phyloP scores from a whole-genome alignment of 1,139 yeast species.

The Candida labiduridarum region DNA sequence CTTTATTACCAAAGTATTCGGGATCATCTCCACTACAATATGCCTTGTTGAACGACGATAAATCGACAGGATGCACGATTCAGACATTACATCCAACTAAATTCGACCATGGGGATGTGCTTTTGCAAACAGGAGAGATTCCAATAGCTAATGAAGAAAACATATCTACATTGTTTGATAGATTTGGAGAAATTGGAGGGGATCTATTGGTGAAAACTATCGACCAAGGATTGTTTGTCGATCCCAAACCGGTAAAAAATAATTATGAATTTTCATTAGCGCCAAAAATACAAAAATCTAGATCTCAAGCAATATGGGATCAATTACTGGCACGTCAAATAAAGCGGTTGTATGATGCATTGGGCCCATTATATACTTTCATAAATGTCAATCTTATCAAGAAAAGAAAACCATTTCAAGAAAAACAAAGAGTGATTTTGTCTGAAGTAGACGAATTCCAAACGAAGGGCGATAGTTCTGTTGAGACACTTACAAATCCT shows the following conservation, averaged over 20 bases:
- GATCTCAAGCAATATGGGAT: slow-evolving; percentile 50
- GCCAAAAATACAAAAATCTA: slow-evolving; percentile 48
- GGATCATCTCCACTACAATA: slow-evolving; percentile 93
- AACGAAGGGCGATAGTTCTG: neutral
- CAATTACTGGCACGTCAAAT: slow-evolving; percentile 39
- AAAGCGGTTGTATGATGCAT: slow-evolving; percentile 48
- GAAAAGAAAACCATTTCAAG: slow-evolving; percentile 29
- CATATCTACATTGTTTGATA: slow-evolving; percentile 40
- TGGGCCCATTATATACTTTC: slow-evolving; percentile 62
- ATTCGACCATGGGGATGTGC: slow-evolving; percentile 78
- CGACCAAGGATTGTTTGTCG: slow-evolving; percentile 23
- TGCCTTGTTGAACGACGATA: slow-evolving; percentile 67
- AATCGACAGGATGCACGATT: slow-evolving; percentile 77
- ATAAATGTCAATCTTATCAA: slow-evolving; percentile 33
- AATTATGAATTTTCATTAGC: slow-evolving; percentile 56
- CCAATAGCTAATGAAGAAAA: slow-evolving; percentile 44
- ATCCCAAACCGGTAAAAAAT: slow-evolving; percentile 6
- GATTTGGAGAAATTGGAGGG: slow-evolving; percentile 64
- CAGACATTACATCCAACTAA: slow-evolving; percentile 88
- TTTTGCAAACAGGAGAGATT: slow-evolving; percentile 57
- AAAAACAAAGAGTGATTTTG: slow-evolving; percentile 50
- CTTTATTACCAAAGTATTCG: slow-evolving; percentile 75
- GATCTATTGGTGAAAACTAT: slow-evolving; percentile 52
- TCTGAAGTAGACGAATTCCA: slow-evolving; percentile 28
- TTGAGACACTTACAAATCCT: slow-evolving; percentile 20